phyloP scores from a whole-genome alignment of 2,329 filamentous ascomycete species.

The Nigrospora oryzae region DNA sequence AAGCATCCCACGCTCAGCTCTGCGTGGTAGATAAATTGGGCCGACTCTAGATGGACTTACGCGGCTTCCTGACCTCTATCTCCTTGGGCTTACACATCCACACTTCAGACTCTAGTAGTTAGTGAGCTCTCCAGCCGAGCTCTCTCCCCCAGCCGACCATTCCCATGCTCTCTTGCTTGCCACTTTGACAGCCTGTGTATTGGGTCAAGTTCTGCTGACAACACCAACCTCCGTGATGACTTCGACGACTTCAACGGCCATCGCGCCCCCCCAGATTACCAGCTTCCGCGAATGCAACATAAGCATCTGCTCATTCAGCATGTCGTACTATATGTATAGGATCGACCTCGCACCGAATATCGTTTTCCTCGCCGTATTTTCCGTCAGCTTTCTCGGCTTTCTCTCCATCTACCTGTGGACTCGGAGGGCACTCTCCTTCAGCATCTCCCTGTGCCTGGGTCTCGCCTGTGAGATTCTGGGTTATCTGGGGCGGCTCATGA shows the following conservation, averaged over 20 bases:
- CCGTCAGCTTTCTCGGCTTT: slow-evolving; percentile 30
- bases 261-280: background rate
- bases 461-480: slow-evolving; percentile 48
- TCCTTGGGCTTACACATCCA: too few relatives aligned
- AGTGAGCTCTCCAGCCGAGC: too few relatives aligned
- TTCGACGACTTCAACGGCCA: background rate
- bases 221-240: too few relatives aligned
- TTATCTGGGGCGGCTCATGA: slow-evolving; percentile 48
- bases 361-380: slow-evolving; percentile 41
- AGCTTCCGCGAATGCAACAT: slow-evolving; percentile 9
- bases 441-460: slow-evolving; percentile 44
- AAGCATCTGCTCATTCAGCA: slow-evolving; percentile 9
- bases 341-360: slow-evolving; percentile 45
- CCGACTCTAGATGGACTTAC: too few relatives aligned
- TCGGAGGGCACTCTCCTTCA: slow-evolving; percentile 40
- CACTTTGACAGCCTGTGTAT: too few relatives aligned
- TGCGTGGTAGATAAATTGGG: too few relatives aligned
- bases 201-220: too few relatives aligned
- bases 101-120: too few relatives aligned
- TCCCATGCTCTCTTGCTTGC: too few relatives aligned
- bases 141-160: too few relatives aligned
- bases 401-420: slow-evolving; percentile 30
- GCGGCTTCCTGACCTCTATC: too few relatives aligned
- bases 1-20: too few relatives aligned
- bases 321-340: slow-evolving; percentile 40